A percentile compares a stretch with the other conserved stretches of the same genome.
These are phyloP conservation scores for Hibiscus syriacus DNA, from an alignment of 345 rosid species.

Conservation along the genomic window DNA sequence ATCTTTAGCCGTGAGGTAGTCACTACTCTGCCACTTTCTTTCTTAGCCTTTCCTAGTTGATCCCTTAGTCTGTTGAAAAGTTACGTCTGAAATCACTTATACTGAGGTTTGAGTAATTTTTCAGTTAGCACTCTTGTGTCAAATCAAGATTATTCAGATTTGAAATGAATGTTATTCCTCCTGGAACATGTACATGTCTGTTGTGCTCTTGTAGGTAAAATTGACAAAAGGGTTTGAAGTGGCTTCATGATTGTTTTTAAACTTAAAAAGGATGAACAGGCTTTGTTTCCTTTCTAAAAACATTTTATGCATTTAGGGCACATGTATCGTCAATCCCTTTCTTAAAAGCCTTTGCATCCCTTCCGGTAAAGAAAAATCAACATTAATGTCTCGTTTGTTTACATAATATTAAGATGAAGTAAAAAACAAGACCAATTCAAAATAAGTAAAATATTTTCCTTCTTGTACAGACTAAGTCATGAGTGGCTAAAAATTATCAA, in stretches of 20 bases:
- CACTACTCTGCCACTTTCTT: constrained; percentile 13
- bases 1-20: constrained; percentile 85
- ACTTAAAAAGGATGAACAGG: background rate
- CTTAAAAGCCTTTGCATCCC: background rate
- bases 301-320: background rate
- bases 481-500: too few species aligned
- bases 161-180: background rate
- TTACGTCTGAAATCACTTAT: background rate
- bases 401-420: too few species aligned
- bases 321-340: background rate
- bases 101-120: background rate
- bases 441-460: too few species aligned
- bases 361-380: background rate
- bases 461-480: too few species aligned
- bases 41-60: background rate
- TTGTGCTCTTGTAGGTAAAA: background rate
- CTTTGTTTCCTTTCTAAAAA: background rate
- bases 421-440: too few species aligned
- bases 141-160: background rate
- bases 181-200: background rate
- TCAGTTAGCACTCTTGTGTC: background rate
- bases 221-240: background rate
- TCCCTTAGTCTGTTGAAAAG: background rate
- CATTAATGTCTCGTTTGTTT: too few species aligned
- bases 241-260: background rate